phyloP scores from a whole-genome alignment of 352 stramenopile species.

The Phytophthora cajani region DNA sequence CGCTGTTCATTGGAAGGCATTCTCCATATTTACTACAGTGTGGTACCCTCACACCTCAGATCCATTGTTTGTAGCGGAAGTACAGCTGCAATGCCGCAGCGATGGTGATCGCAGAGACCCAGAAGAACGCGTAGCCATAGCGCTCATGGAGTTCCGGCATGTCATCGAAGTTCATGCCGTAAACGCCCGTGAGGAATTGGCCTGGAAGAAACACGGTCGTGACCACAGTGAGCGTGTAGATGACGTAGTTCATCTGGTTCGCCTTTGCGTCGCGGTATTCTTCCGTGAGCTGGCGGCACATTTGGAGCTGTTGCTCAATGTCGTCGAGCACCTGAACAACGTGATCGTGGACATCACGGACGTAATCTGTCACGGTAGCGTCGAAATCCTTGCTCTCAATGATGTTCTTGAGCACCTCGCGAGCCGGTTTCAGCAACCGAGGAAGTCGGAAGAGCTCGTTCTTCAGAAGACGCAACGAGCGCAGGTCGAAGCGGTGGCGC shows the following conservation, averaged over 20 bases:
- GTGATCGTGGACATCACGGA: constrained; percentile 89
- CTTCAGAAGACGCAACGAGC: constrained; percentile 68
- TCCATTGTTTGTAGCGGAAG: constrained; percentile 88
- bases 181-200: constrained; percentile 90
- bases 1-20: not conserved
- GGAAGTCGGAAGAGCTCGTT: constrained; percentile 83
- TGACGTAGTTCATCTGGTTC: constrained; percentile 90
- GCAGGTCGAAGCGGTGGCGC: constrained; percentile 82
- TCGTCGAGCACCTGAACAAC: constrained; percentile 82
- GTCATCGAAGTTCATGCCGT: constrained; percentile 92
- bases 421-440: constrained; percentile 78
- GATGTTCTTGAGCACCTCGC: constrained; percentile 85
- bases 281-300: constrained; percentile 80
- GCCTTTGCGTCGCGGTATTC: constrained; percentile 85
- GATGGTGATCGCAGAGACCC: constrained; percentile 76
- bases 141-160: constrained; percentile 87
- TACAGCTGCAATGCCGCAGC: constrained; percentile 75
- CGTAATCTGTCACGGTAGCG: constrained; percentile 76
- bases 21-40: not conserved
- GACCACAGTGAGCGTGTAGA: constrained; percentile 91
- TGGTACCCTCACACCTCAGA: constrained; percentile 31
- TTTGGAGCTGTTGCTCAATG: constrained; percentile 84
- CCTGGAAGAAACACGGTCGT: constrained; percentile 89
- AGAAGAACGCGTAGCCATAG: constrained; percentile 87
- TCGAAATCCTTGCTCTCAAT: constrained; percentile 87